Base-by-base conservation (phyloP, 148 eudicot genomes). In the Agrostemma githago region DNA sequence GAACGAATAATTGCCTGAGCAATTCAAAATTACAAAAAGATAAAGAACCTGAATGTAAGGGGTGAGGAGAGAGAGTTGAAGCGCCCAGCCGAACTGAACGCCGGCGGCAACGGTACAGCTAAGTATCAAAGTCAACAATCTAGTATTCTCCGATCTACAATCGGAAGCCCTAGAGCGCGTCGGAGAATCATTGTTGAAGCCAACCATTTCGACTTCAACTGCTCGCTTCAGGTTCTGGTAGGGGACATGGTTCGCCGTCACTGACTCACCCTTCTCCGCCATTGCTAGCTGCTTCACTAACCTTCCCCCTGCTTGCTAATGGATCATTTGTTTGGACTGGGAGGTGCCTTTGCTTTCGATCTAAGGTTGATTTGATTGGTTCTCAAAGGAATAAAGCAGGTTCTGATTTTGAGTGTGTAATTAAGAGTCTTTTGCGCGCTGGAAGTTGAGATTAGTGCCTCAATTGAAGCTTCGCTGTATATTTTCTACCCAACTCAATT, bases 61-160 rank as follows among this genome's bases (percentile, higher is more conserved):
- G 64, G 98, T 93, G 71, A 93, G 89, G n/a, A 93, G 97, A 26
- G 97, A 89, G 44, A 93, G 89, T 64, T 93, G 98, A 43, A 93
- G 79, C 1, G 98, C 98, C 97, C 97, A 93, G 2, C 97, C 97
- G 21, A 93, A 93, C 63, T 93, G 98, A 9, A 93, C 98, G 20
- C 97, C 97, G 10, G 92, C 95, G 8, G 95, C 97, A 56, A 93
- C 81, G 42, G 91, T 88, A 68, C 97, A 93, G 68, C 97, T 91
- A 8, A 93, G 86, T 41, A 93, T 83, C 86, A 93, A 81, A 56
- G 83, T 86, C 43, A 71, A 3, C 79, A 93, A 83, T 76, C 85
- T 79, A n/a, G 71, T 12, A 67, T 77, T 51, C 54, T 67, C 59
- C 46, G 84, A 80, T 71, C 73, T 66, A 15, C 20, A 60, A 68